Evolutionary conservation across 2,329 filamentous ascomycete genomes (phyloP), one percentile per base, ranked within the genome.

Genomic region (Neoscytalidium dimidiatum): DNA sequence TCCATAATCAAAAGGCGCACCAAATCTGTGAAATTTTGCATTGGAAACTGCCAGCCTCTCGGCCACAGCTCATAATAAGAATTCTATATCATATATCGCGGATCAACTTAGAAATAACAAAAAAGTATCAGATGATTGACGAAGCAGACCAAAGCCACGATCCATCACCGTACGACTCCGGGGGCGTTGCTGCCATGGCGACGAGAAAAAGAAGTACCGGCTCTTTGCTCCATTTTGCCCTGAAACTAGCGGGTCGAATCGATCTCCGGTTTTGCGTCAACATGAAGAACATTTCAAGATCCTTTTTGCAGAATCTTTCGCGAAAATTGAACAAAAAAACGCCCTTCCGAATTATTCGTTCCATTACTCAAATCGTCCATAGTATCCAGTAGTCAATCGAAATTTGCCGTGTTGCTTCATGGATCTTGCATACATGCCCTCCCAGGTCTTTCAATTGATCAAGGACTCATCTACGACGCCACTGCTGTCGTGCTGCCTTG

Each of bases 401-500:
- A 56, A 26, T 46, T 11, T 28, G n/a, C 41, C 29, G 17, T 58
- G 17, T 17, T n/a, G 21, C 53, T 6, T 35, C 53, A 8, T 58
- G 56, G 9, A 46, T 33, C 33, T 46, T 46, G 38, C 56, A 60
- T 29, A 23, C 35, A 44, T 29, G 35, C 29, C 9, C 8, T 56
- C 19, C 19, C 33, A 3, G 3, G 3, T 44, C 13, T 38, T 44
- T 46, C 11, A 19, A 17, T 17, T 29, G 48, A n/a, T n/a, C 7
- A 13, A 19, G 7, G 17, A 1, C 19, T 7, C 9, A 3, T 11
- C 7, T 44, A 63, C 65, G 66, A 69, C 11, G 68, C 62, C 13
- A 68, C 65, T 62, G 69, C 67, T 6, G 68, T 64, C 8, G 72
- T 67, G 21, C 71, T 72, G 38, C 73, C 73, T 9, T 68, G 46